Conservation (phyloP, 768 basidiomycete species). For the Podaxis sp. region DNA sequence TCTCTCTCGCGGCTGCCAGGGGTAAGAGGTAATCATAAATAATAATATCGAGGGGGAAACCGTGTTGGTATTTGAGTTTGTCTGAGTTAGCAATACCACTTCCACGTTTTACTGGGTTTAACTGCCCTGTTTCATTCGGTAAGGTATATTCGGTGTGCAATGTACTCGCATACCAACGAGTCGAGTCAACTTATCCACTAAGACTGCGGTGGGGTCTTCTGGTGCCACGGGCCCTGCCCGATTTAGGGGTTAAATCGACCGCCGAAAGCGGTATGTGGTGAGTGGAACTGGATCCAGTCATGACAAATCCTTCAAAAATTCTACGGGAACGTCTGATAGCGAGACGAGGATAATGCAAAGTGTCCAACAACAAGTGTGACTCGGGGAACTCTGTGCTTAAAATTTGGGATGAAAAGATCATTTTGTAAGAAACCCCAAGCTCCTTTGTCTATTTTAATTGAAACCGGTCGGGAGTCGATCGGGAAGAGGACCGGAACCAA, state of each 20-base stretch:
- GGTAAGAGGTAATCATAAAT: constrained; percentile 11
- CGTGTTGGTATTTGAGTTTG: constrained; percentile 3
- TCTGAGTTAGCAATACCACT: constrained; percentile 5
- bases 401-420: not conserved
- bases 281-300: not conserved
- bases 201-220: constrained; percentile 4
- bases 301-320: constrained; percentile 3
- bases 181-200: not conserved
- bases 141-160: not conserved
- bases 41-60: not conserved
- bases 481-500: constrained; percentile 11
- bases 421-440: not conserved
- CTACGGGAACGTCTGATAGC: not conserved
- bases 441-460: constrained; percentile 11
- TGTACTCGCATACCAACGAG: not conserved
- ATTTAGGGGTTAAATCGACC: constrained; percentile 4
- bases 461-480: constrained; percentile 14
- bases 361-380: not conserved
- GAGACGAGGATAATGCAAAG: not conserved
- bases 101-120: not conserved
- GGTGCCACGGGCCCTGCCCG: not conserved
- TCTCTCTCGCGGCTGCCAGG: constrained; percentile 7
- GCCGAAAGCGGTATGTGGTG: constrained; percentile 9
- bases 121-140: not conserved
- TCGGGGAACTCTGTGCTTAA: not conserved